Conservation (phyloP, 257 asterid species). For the Avicennia marina region DNA sequence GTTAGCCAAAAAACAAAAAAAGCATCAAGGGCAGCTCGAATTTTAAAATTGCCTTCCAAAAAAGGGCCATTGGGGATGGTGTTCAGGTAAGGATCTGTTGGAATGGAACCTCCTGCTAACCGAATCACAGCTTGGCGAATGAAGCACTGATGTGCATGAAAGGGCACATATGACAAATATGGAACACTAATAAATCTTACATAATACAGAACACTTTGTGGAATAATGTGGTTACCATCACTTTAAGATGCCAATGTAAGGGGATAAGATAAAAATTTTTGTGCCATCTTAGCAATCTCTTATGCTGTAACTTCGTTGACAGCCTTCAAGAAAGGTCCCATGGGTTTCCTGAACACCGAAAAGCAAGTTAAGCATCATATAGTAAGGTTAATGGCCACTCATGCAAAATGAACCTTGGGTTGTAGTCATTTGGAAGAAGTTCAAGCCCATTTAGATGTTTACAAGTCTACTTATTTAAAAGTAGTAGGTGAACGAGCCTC, state of each 20-base stretch:
- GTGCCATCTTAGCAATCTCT: constrained; percentile 43
- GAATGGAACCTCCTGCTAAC: constrained; percentile 52
- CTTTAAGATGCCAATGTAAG: constrained; percentile 87
- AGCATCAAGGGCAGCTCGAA: constrained; percentile 23
- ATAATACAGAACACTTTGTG: background rate
- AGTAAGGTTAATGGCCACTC: background rate
- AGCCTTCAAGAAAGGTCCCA: constrained; percentile 56
- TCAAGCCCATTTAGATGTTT: no score
- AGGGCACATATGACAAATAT: constrained; percentile 8
- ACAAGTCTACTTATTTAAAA: no score
- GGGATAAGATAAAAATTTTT: constrained; percentile 54
- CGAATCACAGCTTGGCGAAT: constrained; percentile 57
- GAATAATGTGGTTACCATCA: constrained; percentile 46
- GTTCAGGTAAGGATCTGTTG: background rate
- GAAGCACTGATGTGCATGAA: constrained; percentile 48
- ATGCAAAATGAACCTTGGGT: no score
- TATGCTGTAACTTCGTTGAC: constrained; percentile 45
- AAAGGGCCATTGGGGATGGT: constrained; percentile 2
- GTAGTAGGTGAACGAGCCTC: no score
- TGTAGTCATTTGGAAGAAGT: no score
- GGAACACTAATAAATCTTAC: background rate
- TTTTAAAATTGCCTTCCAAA: background rate
- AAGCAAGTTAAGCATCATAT: constrained; percentile 10
- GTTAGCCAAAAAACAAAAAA: no score
- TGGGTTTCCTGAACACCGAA: constrained; percentile 54